Evolutionary conservation across 805 yeast genomes (phyloP), one percentile per base, ranked within the genome.

Genomic region (Nakazawaea ishiwadae): DNA sequence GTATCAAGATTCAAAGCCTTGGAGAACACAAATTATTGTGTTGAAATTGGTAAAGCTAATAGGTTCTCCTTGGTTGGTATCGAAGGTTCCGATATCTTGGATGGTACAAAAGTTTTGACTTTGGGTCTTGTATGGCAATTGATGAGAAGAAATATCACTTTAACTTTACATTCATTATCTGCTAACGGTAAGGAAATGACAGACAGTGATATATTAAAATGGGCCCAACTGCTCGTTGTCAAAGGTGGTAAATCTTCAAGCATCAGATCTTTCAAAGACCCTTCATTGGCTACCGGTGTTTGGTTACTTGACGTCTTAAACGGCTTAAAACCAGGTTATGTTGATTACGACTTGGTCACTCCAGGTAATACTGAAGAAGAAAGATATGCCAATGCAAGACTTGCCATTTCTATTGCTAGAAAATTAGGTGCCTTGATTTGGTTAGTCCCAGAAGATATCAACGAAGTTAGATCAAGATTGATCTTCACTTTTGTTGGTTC

Each of bases 401-500:
- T 93, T 60, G 99, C 99, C 16, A 93, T 93, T 59, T 93, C 98
- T 2, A 93, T 93, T 56, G 99, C 99, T 27, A 84, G 99, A 75
- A 93, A 93, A 65, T 69, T 93, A 52, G 99, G 99, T 48, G 99
- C 96, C 31, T 78, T 93, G 60, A 93, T 93, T 56, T 93, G 97
- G 97, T 75, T 93, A 52, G 96, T 93, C n/a, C 99, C 99, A n/a
- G 99, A 93, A 64, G 99, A 93, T 68, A 93, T 93, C 56, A 85
- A 82, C 55, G 98, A 91, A 68, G 97, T 93, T 33, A 84, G 98
- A 65, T 76, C 96, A 34, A 80, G 98, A 63, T 80, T 93, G 68
- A 85, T 93, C 44, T 76, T 89, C 60, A 89, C 98, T 1, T 93
- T 93, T 61, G 87, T 93, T 47, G 99, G 97, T 40, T 87, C 96